A percentile compares a stretch with the other conserved stretches of the same genome.
These are phyloP conservation scores for Aspergillus pseudonomiae DNA, from an alignment of 2,329 filamentous ascomycete genomes.

Conservation along the genomic window DNA sequence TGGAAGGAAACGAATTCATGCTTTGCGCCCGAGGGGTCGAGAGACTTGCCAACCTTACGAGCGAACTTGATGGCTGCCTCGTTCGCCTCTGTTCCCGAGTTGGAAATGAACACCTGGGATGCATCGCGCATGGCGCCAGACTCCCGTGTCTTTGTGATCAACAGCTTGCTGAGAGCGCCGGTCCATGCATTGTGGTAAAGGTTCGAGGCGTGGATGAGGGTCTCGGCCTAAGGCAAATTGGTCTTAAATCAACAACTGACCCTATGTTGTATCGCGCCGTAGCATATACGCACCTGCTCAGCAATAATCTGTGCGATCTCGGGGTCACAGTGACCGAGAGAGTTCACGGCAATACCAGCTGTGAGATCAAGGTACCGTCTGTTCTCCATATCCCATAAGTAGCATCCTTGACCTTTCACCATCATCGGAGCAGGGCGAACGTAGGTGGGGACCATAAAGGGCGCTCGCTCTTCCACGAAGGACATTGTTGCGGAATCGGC, in stretches of 20 bases:
- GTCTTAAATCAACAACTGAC: constrained; percentile 4
- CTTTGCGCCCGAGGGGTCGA: constrained; percentile 73
- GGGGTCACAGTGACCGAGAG: constrained; percentile 85
- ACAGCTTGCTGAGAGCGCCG: constrained; percentile 79
- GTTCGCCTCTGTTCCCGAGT: constrained; percentile 95
- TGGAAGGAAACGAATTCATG: constrained; percentile 87
- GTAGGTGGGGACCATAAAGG: constrained; percentile 96
- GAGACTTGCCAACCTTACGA: constrained; percentile 80
- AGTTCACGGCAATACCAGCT: constrained; percentile 92
- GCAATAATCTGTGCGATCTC: constrained; percentile 74
- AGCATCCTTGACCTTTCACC: constrained; percentile 81
- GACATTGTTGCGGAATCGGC: constrained; percentile 73
- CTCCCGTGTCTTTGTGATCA: constrained; percentile 78
- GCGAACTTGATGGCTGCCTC: constrained; percentile 98
- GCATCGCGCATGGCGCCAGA: constrained; percentile 82
- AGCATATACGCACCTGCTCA: constrained; percentile 65
- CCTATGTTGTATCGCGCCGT: not conserved
- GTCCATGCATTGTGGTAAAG: constrained; percentile 98
- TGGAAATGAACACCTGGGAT: constrained; percentile 84
- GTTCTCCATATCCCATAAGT: constrained; percentile 88
- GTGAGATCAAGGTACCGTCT: constrained; percentile 92
- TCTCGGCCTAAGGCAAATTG: constrained; percentile 56
- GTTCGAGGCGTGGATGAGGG: constrained; percentile 89
- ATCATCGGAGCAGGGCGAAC: constrained; percentile 88
- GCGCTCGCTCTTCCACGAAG: constrained; percentile 73